Evolutionary conservation across 192 early-diverging fungal species (phyloP).

Genomic region (Phlyctochytrium arcticum): DNA sequence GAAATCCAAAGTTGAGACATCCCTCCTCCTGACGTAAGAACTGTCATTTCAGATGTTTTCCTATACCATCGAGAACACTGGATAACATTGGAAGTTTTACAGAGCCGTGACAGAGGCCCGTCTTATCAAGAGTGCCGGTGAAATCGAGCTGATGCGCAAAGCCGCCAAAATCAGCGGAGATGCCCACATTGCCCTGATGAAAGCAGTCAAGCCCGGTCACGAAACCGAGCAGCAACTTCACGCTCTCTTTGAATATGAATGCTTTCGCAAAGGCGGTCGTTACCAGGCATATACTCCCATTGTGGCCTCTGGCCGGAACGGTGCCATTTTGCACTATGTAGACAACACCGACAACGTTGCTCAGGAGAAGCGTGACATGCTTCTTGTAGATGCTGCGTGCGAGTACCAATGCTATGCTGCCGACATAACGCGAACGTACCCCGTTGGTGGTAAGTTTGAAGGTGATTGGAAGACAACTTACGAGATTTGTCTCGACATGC

Average conservation of each 20-base stretch:
- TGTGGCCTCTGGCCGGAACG: conserved; percentile 71
- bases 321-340: conserved; percentile 79
- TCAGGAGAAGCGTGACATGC: conserved; percentile 41
- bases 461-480: conserved; percentile 72
- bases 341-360: conserved; percentile 61
- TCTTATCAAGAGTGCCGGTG: conserved; percentile 72
- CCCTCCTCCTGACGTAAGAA: neutral
- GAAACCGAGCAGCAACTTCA: conserved; percentile 70
- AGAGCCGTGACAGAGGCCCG: conserved; percentile 73
- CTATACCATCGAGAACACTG: too few species aligned
- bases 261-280: conserved; percentile 57
- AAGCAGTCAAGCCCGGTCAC: conserved; percentile 54
- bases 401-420: conserved; percentile 76
- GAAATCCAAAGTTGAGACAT: conserved; percentile 1
- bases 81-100: conserved; percentile 2
- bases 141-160: conserved; percentile 72
- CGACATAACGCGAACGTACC: conserved; percentile 89
- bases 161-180: conserved; percentile 70
- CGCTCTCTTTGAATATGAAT: conserved; percentile 74
- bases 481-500: conserved; percentile 75
- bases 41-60: too few species aligned
- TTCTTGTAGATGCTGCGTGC: conserved; percentile 58
- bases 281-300: conserved; percentile 85
- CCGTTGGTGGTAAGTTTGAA: conserved; percentile 70
- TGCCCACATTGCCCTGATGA: conserved; percentile 79